phyloP scores from a whole-genome alignment of 495 filamentous ascomycete species.

The Neurospora sp. region DNA sequence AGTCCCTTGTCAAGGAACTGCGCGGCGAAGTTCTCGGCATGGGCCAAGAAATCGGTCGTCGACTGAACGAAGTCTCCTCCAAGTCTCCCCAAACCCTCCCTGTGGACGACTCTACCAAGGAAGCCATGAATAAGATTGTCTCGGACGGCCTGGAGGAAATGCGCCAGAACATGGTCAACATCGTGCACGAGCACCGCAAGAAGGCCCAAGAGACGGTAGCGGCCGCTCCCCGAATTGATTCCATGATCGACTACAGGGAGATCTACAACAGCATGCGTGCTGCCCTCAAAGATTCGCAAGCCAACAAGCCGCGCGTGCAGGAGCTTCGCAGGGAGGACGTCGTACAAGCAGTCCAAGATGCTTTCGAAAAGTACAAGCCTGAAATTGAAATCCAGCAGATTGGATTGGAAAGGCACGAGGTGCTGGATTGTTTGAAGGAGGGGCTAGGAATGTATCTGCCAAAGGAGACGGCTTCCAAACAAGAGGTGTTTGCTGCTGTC shows the following conservation, averaged over 20 bases:
- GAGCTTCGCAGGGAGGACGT: slow-evolving; percentile 62
- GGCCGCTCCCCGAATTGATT: not conserved
- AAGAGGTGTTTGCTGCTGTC: slow-evolving; percentile 76
- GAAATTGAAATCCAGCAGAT: slow-evolving; percentile 85
- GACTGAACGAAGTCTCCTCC: slow-evolving; percentile 57
- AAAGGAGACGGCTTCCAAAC: slow-evolving; percentile 50
- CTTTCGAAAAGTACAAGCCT: slow-evolving; percentile 84
- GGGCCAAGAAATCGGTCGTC: slow-evolving; percentile 78
- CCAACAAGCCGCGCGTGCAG: slow-evolving; percentile 29
- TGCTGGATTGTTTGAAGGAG: slow-evolving; percentile 73
- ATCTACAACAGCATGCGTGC: slow-evolving; percentile 72
- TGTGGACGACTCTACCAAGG: slow-evolving; percentile 43
- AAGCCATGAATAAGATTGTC: slow-evolving; percentile 68
- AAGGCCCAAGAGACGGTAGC: slow-evolving; percentile 40
- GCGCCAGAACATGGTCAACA: slow-evolving; percentile 64
- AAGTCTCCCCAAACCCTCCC: slow-evolving; percentile 16
- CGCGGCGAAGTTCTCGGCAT: slow-evolving; percentile 89
- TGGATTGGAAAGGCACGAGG: slow-evolving; percentile 78
- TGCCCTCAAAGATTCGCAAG: slow-evolving; percentile 61
- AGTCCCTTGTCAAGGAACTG: slow-evolving; percentile 77
- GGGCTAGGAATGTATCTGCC: slow-evolving; percentile 69
- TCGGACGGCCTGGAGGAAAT: slow-evolving; percentile 70
- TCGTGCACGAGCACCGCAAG: slow-evolving; percentile 64
- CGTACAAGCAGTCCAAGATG: slow-evolving; percentile 72
- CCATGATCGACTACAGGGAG: slow-evolving; percentile 58